Evolutionary conservation across 495 filamentous ascomycete genomes (phyloP), one percentile per base, ranked within the genome.

Genomic region (Alectoria sarmentosa): DNA sequence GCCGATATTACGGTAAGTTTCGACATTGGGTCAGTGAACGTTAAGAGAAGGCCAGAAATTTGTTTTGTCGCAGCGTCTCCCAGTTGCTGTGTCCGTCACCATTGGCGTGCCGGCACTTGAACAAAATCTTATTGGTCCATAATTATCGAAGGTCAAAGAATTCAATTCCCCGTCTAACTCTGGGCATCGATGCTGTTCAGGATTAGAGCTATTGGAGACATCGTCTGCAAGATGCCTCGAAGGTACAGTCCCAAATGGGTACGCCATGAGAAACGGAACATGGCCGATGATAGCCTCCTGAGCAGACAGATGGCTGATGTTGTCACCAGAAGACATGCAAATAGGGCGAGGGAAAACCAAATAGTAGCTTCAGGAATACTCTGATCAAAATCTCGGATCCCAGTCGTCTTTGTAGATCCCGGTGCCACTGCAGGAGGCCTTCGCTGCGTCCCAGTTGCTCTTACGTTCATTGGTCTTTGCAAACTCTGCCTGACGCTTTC

Each of bases 381-480:
- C 13, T 32, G 28, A 14, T 63, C 60, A 76, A 44, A 59, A 62
- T 23, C 70, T 64, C 23, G 60, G 55, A 61, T 75, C 74, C 60
- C 69, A 68, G 61, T 80, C 77, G 59, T 78, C 78, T 69, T 78
- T 72, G 66, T 79, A 82, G 39, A 80, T 63, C 17, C 73, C 74
- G 58, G 64, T 75, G 17, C 74, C 73, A 52, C 74, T 75, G 23
- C 79, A 68, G 68, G 73, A 73, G 32, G 72, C 68, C 66, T 72
- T 66, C 13, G 69, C 66, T 59, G 73, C 54, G 57, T 67, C 37
- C 67, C 69, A 36, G 71, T 3, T 26, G 11, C 36, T 72, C 30
- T 76, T 78, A 34, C 75, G 73, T 14, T 66, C n/a, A n/a, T n/a
- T 72, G 56, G 73, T 67, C 76, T 78, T 69, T 63, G 71, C 56